Base-by-base conservation (phyloP, 2,329 filamentous ascomycete genomes). In the Ampelomyces quisqualis region DNA sequence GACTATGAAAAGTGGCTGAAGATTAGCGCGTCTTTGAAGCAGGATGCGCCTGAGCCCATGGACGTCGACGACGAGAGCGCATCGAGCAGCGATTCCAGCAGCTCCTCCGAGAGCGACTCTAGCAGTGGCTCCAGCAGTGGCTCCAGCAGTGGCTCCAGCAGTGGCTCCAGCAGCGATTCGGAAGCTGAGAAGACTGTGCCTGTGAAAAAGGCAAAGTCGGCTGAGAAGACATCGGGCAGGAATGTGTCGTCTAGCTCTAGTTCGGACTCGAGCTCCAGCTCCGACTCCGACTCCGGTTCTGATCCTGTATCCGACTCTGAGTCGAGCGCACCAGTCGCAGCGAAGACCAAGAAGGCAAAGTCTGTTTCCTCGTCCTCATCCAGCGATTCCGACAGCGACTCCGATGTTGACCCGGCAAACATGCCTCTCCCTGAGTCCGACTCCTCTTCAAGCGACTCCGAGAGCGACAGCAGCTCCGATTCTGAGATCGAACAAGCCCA, bases 201-300 rank as follows among this genome's bases (percentile, higher is more conserved):
- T 34, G 42, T 5, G 7, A 52, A 52, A 49, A 55, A 50, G 37
- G 35, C 28, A 3, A 55, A 48, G 26, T 7, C 20, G 21, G 32
- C 20, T 19, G 51, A 34, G n/a, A 44, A 43, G 55, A 56, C 61
- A 36, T 58, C 64, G 34, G 45, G 3, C 7, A 52, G 51, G 49
- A 53, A 49, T 7, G 30, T 32, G 22, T 47, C 40, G 1, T 55
- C 51, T 20, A 47, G 43, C 34, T 53, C 55, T 2, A 55, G 48
- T 43, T 63, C 58, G 8, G 48, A 55, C 14, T 64, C 46, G 35
- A 41, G 33, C 38, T 53, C 37, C 39, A 39, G 44, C 46, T 49
- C 49, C 40, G 29, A 32, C 27, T 42, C 39, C 9, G 45, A 43
- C 37, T 40, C 78, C 34, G 72, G 75, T 24, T 64, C 72, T 39